Evolutionary conservation across 2,329 filamentous ascomycete genomes (phyloP).

Genomic region (Pseudogymnoascus pannorum): DNA sequence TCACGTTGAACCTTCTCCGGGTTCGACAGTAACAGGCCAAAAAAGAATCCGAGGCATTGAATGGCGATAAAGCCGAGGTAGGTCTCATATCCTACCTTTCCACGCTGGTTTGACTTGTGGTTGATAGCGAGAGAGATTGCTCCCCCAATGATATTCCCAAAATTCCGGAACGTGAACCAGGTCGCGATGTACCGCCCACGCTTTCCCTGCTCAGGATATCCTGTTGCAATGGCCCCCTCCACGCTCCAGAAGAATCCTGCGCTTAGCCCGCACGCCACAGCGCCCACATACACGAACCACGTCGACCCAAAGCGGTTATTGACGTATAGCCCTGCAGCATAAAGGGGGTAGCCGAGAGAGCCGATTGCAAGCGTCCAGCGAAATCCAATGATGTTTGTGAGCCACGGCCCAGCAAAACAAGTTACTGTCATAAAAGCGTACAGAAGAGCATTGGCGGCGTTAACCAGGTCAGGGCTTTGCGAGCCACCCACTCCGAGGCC

Average conservation of each 20-base stretch:
- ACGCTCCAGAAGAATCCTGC: conserved; percentile 37
- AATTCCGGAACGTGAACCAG: conserved; percentile 36
- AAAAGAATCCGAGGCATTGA: conserved; percentile 37
- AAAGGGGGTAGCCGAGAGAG: conserved; percentile 35
- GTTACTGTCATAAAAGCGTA: conserved; percentile 39
- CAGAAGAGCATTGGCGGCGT: conserved; percentile 39
- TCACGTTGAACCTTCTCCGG: conserved; percentile 38
- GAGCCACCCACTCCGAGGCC: conserved; percentile 37
- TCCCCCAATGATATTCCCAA: conserved; percentile 41
- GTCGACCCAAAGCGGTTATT: conserved; percentile 33
- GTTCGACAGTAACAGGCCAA: conserved; percentile 37
- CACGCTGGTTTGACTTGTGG: conserved; percentile 30
- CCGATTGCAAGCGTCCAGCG: conserved; percentile 36
- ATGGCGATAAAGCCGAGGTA: conserved; percentile 41
- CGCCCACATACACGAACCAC: conserved; percentile 35
- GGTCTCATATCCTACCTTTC: conserved; percentile 33
- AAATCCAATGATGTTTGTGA: conserved; percentile 34
- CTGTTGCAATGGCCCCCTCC: conserved; percentile 35
- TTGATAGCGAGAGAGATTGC: conserved; percentile 44
- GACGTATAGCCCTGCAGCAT: conserved; percentile 34
- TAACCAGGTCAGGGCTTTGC: conserved; percentile 35
- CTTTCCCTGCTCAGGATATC: conserved; percentile 30
- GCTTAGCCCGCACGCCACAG: conserved; percentile 32
- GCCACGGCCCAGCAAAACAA: conserved; percentile 34
- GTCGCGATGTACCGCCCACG: conserved; percentile 21